phyloP scores from a whole-genome alignment of 1,284 basidiomycete species.

The Caloboletus inedulis region DNA sequence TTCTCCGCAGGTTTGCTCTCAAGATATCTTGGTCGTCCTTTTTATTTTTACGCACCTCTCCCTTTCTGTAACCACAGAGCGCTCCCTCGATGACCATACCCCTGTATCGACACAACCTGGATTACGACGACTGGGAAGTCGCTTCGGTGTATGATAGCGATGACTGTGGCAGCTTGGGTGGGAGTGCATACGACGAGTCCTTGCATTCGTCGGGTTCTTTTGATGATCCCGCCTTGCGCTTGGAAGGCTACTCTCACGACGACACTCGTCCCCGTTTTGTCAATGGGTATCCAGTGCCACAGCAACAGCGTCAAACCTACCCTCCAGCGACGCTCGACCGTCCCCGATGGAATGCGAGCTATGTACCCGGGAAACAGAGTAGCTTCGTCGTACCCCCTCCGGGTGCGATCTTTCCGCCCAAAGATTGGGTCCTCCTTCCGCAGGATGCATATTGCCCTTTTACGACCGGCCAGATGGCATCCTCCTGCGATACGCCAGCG shows the following conservation, averaged over 20 bases:
- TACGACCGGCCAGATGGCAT: neutral
- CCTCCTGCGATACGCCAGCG: conserved; percentile 6
- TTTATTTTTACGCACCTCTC: neutral
- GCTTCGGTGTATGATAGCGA: conserved; percentile 30
- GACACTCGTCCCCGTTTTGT: conserved; percentile 4
- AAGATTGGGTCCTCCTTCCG: conserved; percentile 20
- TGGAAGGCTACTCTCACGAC: conserved; percentile 7
- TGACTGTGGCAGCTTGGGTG: conserved; percentile 26
- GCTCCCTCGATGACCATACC: conserved; percentile 22
- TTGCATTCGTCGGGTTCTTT: conserved; percentile 4
- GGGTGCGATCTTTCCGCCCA: conserved; percentile 25
- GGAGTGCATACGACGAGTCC: conserved; percentile 21
- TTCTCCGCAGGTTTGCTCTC: conserved; percentile 2
- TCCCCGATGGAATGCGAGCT: conserved; percentile 16
- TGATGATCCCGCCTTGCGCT: conserved; percentile 6
- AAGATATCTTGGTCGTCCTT: conserved; percentile 4
- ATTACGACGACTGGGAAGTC: conserved; percentile 29
- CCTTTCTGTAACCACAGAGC: neutral
- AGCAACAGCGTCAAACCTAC: conserved; percentile 13
- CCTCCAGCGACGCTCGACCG: neutral
- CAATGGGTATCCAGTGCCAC: conserved; percentile 20
- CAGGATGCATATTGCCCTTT: conserved; percentile 17
- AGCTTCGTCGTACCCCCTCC: conserved; percentile 26
- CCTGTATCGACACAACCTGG: conserved; percentile 25
- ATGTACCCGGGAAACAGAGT: conserved; percentile 10